Percentiles rank a stretch among this genome's conserved stretches.
Conservation (phyloP, 2,329 filamentous ascomycete genomes). For the Emmonsiellopsis sp. region DNA sequence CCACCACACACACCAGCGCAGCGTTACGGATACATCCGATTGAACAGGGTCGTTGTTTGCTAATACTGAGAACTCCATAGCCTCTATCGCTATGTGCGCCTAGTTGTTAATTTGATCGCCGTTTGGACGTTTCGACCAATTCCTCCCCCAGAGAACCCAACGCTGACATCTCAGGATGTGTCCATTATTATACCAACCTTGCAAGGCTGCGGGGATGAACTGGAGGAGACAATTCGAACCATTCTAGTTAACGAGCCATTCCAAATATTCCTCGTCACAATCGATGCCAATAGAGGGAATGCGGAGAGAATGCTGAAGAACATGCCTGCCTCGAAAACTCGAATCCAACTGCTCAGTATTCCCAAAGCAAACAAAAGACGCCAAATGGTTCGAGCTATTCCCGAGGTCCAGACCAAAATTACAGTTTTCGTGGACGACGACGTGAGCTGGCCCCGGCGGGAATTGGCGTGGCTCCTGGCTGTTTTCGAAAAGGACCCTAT, state of each 20-base stretch:
- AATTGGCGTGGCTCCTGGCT: constrained; percentile 84
- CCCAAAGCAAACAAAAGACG: constrained; percentile 89
- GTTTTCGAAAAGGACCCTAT: constrained; percentile 70
- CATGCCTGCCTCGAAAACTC: constrained; percentile 50
- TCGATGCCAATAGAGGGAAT: constrained; percentile 64
- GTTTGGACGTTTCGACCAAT: constrained; percentile 84
- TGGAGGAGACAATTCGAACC: constrained; percentile 64
- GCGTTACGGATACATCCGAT: neutral
- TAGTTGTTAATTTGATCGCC: constrained; percentile 74
- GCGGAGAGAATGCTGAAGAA: constrained; percentile 52
- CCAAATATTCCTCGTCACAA: constrained; percentile 76
- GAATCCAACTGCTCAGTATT: constrained; percentile 65
- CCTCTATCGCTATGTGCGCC: constrained; percentile 76
- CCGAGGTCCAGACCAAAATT: constrained; percentile 70
- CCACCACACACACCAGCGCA: neutral
- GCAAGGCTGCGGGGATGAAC: constrained; percentile 73
- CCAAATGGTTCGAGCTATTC: constrained; percentile 85
- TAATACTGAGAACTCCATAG: constrained; percentile 37
- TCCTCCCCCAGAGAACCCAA: constrained; percentile 71
- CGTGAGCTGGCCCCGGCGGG: constrained; percentile 78
- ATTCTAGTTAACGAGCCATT: constrained; percentile 47
- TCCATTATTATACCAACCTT: constrained; percentile 92
- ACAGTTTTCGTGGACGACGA: constrained; percentile 94
- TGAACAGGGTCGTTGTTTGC: neutral
- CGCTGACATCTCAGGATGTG: constrained; percentile 70